Evolutionary conservation across 2,329 filamentous ascomycete species (phyloP).

Genomic region (Xylariaceae sp.): DNA sequence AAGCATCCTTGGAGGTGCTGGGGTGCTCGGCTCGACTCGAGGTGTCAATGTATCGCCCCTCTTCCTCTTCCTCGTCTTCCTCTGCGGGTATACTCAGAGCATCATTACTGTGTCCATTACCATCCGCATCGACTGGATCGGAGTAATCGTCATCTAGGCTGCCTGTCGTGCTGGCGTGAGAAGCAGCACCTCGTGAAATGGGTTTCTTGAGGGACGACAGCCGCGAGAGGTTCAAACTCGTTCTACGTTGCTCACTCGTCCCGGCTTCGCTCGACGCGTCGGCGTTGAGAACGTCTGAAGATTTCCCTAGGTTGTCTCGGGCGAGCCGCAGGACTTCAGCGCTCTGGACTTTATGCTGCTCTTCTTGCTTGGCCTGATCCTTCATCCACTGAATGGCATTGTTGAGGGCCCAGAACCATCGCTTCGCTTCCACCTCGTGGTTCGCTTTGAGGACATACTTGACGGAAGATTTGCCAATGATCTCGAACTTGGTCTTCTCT

Average conservation of each 20-base stretch:
- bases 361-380: conserved; percentile 90
- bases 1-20: conserved; percentile 80
- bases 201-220: conserved; percentile 35
- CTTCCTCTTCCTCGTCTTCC: conserved; percentile 53
- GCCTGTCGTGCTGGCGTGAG: conserved; percentile 43
- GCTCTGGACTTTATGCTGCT: conserved; percentile 68
- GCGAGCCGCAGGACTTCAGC: conserved; percentile 74
- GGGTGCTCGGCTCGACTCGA: conserved; percentile 72
- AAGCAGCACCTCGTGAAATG: conserved; percentile 29
- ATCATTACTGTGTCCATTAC: conserved; percentile 35
- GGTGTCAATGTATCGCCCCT: conserved; percentile 69
- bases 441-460: conserved; percentile 98
- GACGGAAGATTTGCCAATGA: conserved; percentile 95
- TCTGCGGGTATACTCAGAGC: conserved; percentile 37
- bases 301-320: conserved; percentile 67
- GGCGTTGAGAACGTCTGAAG: conserved; percentile 43
- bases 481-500: conserved; percentile 96
- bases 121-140: conserved; percentile 44
- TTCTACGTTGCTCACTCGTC: conserved; percentile 47
- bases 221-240: conserved; percentile 44
- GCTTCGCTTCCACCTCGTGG: conserved; percentile 94
- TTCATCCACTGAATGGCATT: conserved; percentile 99
- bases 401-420: conserved; percentile 98
- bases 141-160: conserved; percentile 50
- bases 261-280: conserved; percentile 49